phyloP scores from a whole-genome alignment of 768 basidiomycete species.

The Tylopilus vinaceipallidus region DNA sequence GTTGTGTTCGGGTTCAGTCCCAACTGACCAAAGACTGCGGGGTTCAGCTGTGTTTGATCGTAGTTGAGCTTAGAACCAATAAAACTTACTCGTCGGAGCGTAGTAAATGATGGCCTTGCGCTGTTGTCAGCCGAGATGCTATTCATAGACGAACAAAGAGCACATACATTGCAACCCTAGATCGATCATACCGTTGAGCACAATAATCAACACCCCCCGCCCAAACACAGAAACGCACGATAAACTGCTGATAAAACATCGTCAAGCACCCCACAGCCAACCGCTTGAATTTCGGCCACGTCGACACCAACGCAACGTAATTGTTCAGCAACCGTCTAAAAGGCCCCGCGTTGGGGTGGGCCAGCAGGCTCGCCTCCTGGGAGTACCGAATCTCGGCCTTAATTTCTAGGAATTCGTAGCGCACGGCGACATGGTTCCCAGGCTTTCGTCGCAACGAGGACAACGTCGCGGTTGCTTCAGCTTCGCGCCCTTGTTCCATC shows the following conservation, averaged over 20 bases:
- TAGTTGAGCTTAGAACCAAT: not conserved
- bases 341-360: constrained; percentile 23
- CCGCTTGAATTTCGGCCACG: constrained; percentile 33
- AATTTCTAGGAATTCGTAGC: constrained; percentile 40
- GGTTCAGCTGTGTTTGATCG: constrained; percentile 18
- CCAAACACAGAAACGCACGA: constrained; percentile 18
- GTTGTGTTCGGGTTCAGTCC: constrained; percentile 40
- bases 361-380: constrained; percentile 18
- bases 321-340: constrained; percentile 20
- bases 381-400: constrained; percentile 34
- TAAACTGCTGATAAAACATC: constrained; percentile 34
- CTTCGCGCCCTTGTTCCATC: constrained; percentile 35
- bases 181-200: not conserved
- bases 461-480: constrained; percentile 35
- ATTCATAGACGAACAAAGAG: not conserved
- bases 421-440: constrained; percentile 30
- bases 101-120: constrained; percentile 31
- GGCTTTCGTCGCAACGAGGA: constrained; percentile 36
- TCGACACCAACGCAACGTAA: constrained; percentile 24
- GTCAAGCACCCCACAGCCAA: constrained; percentile 30
- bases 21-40: constrained; percentile 40
- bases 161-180: constrained; percentile 29
- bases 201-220: not conserved
- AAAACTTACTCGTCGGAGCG: constrained; percentile 19
- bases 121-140: constrained; percentile 3